Evolutionary conservation across 164 flowering plant species (phyloP), one percentile per base, ranked within the genome.

Genomic region (Brasenia schreberi): DNA sequence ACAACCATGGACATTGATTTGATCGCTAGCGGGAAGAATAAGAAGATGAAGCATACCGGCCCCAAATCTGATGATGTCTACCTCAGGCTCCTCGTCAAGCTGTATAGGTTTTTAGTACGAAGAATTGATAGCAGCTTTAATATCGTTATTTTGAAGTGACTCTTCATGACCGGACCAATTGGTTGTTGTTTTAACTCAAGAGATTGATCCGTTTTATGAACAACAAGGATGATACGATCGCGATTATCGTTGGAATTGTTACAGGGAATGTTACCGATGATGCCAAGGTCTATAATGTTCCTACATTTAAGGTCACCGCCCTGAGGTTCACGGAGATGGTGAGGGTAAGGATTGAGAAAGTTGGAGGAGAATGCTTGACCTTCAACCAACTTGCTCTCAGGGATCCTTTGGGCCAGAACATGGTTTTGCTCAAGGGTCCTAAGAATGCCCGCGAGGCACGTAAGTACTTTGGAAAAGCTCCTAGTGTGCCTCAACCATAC

Each of bases 21-120:
- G 7, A 68, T 87, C 81, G 64, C 73, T 76, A n/a, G 77, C 64
- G 43, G 92, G 70, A 42, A 83, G 72, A 61, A 74, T 70, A 10
- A 64, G 59, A 69, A 61, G 61, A 70, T 68, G 44, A 65, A 61
- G 43, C 68, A 68, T 4, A 70, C 72, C 3, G 68, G 68, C 52
- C 68, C 68, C 43, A 70, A 59, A 61, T 70, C 72, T 4, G 61
- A 61, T 33, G 72, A 70, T 66, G 64, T 70, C 61, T 70, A 70
- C 39, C 72, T 70, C 59, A 70, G 61, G 68, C 68, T 70, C 39
- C 68, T 70, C 18, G 72, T 70, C 49, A 70, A 74, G 76, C 67
- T 74, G 7, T 74, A 74, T 39, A 62, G 77, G 68, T 74, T 70
- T 61, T 59, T 23, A 23, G 27, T 23, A 23, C 27, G 27, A 23